Evolutionary conservation across 2,329 filamentous ascomycete species (phyloP), one percentile per base, ranked within the genome.

Genomic region (Neonectria faginata): DNA sequence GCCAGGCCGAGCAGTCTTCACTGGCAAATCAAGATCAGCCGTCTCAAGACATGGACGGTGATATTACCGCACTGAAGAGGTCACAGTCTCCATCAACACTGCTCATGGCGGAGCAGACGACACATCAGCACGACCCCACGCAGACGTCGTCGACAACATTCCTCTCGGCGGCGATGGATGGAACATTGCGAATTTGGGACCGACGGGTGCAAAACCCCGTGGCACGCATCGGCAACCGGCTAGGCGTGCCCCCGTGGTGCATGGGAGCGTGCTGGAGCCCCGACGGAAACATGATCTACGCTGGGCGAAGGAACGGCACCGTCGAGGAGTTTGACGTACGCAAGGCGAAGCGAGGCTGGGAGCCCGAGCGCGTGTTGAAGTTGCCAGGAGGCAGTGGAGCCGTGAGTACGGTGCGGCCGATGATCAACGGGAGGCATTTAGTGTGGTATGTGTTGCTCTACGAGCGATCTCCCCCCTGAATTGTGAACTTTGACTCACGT

Each of bases 221-320:
- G 2, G 94, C 96, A 3, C 89, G 90, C 29, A 95, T 98, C 61
- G 84, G 85, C 1, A 92, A 92, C 18, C 85, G 89, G 11, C 87
- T 89, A 11, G 89, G 89, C 18, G 92, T 93, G 0, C 95, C 96
- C 1, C 96, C 95, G 0, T 99, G 95, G 95, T 98, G 95, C 79
- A 97, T 97, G 89, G 94, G 93, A 70, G 93, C 94, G 1, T 97
- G 94, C 81, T 99, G 96, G 96, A 95, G 92, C 59, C 94, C 94
- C 0, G 92, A 97, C 76, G 96, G 96, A 14, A 98, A 98, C 79
- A 93, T 89, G 79, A 94, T 99, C 73, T 99, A 97, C 79, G 94
- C 92, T 0, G 96, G 96, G 0, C 86, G 96, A 29, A 86, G 96
- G 62, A 98, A 98, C 78, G 88, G 93, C 56, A 97, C 93, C 0